Evolutionary conservation across 1,284 basidiomycete species (phyloP).

Genomic region (Apiotrichum sp.): DNA sequence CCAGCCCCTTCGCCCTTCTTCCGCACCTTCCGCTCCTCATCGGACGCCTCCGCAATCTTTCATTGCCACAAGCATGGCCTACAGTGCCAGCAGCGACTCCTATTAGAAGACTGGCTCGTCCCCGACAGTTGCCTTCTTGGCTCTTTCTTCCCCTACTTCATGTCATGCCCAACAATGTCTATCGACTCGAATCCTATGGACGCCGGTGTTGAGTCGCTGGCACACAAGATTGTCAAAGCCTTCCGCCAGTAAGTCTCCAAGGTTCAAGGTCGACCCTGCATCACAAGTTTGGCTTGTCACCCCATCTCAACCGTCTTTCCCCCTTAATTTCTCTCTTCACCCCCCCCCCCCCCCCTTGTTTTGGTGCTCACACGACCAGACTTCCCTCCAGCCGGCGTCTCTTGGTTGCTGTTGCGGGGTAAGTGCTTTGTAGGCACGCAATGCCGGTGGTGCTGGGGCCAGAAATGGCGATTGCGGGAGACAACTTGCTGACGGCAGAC

Average conservation of each 20-base stretch:
- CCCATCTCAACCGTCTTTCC: no score
- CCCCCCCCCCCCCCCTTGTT: no score
- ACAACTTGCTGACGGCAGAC: slow-evolving; percentile 4
- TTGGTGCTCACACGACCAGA: slow-evolving; percentile 38
- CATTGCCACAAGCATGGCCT: no score
- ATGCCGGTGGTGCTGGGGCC: no score
- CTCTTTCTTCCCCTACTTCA: neutral
- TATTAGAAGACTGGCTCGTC: no score
- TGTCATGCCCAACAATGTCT: neutral
- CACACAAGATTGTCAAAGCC: slow-evolving; percentile 12
- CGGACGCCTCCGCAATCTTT: no score
- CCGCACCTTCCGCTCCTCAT: no score
- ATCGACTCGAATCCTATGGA: slow-evolving; percentile 9
- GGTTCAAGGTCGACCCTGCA: neutral
- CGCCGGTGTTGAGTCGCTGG: slow-evolving; percentile 11
- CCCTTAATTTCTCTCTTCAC: no score
- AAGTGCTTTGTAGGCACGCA: neutral
- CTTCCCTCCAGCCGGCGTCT: slow-evolving; percentile 54
- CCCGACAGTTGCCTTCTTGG: neutral
- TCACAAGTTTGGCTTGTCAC: no score
- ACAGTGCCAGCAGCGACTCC: no score
- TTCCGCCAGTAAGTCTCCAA: slow-evolving; percentile 6
- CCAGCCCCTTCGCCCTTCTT: no score
- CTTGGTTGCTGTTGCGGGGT: slow-evolving; percentile 54
- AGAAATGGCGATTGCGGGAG: no score